These are phyloP conservation scores for Decorospora gaudefroyi DNA, from an alignment of 2,329 filamentous ascomycete genomes.

Conservation along the genomic window DNA sequence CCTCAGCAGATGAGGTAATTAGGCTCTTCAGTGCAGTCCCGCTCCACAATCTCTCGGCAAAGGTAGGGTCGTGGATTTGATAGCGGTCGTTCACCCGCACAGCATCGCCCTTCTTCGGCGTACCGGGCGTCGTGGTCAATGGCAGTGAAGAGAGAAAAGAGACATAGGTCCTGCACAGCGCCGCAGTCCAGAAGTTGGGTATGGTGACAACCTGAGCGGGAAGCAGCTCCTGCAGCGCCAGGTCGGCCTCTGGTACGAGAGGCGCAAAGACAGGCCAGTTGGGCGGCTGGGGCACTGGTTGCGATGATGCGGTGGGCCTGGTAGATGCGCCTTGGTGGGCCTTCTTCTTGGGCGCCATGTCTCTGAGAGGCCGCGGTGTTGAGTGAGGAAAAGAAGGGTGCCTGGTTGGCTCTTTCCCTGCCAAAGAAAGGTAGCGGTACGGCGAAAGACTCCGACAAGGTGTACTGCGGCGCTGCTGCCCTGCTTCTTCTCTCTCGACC, in stretches of 20 bases:
- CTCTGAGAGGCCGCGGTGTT: background rate
- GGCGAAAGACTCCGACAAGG: background rate
- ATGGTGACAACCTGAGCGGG: constrained; percentile 72
- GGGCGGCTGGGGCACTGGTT: constrained; percentile 43
- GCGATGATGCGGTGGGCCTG: constrained; percentile 3
- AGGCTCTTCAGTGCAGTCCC: constrained; percentile 73
- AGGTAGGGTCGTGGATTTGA: constrained; percentile 74
- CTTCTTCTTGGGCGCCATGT: constrained; percentile 44
- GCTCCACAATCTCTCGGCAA: constrained; percentile 77
- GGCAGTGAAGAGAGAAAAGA: constrained; percentile 72
- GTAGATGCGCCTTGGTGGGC: constrained; percentile 11
- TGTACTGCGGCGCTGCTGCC: too few relatives aligned
- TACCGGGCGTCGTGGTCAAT: constrained; percentile 75
- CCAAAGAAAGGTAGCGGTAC: constrained; percentile 2
- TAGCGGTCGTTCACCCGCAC: constrained; percentile 88
- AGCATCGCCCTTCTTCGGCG: constrained; percentile 79
- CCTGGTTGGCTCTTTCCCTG: constrained; percentile 6
- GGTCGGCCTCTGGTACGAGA: constrained; percentile 66
- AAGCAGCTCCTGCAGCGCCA: constrained; percentile 63
- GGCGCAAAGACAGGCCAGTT: constrained; percentile 76
- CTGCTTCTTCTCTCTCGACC: too few relatives aligned
- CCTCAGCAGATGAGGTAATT: constrained; percentile 45
- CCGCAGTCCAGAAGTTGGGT: constrained; percentile 73
- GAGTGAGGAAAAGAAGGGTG: constrained; percentile 1
- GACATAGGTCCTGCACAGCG: constrained; percentile 75